Evolutionary conservation across 495 filamentous ascomycete genomes (phyloP).

Genomic region (Hypomontagnella monticulosa): DNA sequence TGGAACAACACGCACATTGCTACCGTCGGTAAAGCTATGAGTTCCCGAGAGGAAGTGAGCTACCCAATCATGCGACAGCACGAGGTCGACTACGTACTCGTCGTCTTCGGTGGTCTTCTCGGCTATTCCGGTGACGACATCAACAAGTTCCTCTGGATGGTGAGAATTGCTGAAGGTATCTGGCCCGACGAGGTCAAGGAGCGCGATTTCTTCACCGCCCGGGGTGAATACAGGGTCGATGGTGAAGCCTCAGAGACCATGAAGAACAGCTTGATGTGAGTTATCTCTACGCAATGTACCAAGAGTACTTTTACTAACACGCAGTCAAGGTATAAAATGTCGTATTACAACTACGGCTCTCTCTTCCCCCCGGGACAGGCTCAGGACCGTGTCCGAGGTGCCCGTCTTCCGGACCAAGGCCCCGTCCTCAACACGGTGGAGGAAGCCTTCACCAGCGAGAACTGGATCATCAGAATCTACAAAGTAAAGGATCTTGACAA

Average conservation of each 20-base stretch:
- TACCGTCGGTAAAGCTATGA: constrained; percentile 99
- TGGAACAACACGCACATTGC: constrained; percentile 99
- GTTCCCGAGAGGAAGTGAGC: constrained; percentile 94
- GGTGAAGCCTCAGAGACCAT: constrained; percentile 94
- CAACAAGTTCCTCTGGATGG: constrained; percentile 99
- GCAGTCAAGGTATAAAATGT: constrained; percentile 95
- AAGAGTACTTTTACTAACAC: neutral
- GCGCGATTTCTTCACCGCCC: constrained; percentile 92
- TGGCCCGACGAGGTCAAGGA: constrained; percentile 99
- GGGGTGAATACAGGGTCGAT: constrained; percentile 96
- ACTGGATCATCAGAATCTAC: constrained; percentile 99
- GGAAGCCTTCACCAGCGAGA: constrained; percentile 98
- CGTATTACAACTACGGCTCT: constrained; percentile 95
- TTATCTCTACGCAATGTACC: constrained; percentile 17
- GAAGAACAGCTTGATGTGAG: constrained; percentile 99
- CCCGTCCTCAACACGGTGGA: constrained; percentile 89
- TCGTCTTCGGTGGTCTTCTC: constrained; percentile 95
- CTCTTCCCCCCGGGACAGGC: constrained; percentile 95
- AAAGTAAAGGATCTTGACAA: constrained; percentile 99
- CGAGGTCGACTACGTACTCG: constrained; percentile 97
- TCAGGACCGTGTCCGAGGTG: constrained; percentile 86
- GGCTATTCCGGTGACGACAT: constrained; percentile 99
- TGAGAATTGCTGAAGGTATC: constrained; percentile 97
- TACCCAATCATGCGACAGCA: constrained; percentile 98
- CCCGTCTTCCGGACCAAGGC: constrained; percentile 81